phyloP scores from a whole-genome alignment of 495 filamentous ascomycete genomes.

The Trichoderma asperelloides region DNA sequence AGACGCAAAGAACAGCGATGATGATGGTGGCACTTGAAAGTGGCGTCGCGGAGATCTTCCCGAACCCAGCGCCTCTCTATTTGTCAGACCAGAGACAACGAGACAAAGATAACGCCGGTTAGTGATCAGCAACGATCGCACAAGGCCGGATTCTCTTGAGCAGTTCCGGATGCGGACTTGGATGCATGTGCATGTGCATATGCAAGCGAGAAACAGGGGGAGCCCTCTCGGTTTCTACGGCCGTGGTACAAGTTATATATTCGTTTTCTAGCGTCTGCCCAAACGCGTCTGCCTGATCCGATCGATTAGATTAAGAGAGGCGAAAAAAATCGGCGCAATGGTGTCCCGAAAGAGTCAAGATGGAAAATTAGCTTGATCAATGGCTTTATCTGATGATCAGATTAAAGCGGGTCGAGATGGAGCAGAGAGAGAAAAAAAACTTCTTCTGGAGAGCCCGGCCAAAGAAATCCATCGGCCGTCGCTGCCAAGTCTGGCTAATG shows the following conservation, averaged over 20 bases:
- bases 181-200: neutral
- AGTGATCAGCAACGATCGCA: neutral
- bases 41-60: no score
- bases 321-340: neutral
- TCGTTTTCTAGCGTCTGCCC: neutral
- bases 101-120: neutral
- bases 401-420: conserved; percentile 1
- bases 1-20: neutral
- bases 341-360: neutral
- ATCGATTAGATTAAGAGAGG: neutral
- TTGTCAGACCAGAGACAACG: neutral
- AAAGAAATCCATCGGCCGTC: neutral
- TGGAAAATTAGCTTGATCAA: neutral
- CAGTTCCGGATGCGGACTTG: neutral
- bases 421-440: neutral
- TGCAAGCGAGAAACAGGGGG: neutral
- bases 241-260: neutral
- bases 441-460: neutral
- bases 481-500: neutral
- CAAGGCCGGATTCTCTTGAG: neutral
- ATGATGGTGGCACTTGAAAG: no score
- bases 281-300: conserved; percentile 3
- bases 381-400: conserved; percentile 1
- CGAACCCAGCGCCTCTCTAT: neutral
- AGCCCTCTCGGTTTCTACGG: neutral